Percentiles rank a stretch among this genome's conserved stretches.
Conservation (phyloP, 352 stramenopile species). For the Phytophthora syringae region DNA sequence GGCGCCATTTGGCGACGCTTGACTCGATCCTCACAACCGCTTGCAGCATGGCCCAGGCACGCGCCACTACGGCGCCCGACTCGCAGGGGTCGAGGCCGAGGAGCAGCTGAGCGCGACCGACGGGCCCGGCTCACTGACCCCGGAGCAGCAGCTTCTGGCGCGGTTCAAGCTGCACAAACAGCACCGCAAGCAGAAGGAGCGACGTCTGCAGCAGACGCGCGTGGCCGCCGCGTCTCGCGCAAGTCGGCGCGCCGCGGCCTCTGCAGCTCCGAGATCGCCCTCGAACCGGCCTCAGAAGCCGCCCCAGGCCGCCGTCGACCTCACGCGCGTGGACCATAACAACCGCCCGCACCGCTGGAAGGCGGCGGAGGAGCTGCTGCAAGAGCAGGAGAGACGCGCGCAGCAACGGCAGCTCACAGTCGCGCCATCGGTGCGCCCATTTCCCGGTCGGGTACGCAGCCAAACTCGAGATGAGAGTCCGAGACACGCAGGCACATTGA, state of each 20-base stretch:
- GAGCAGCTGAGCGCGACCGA: slow-evolving; percentile 7
- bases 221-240: slow-evolving; percentile 32
- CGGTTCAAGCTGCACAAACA: slow-evolving; percentile 86
- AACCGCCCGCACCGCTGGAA: slow-evolving; percentile 90
- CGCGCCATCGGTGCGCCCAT: slow-evolving; percentile 59
- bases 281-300: slow-evolving; percentile 20
- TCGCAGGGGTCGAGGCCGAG: neutral
- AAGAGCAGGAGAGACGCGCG: slow-evolving; percentile 64
- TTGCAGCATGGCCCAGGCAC: slow-evolving; percentile 27
- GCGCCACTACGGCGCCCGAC: slow-evolving; percentile 8
- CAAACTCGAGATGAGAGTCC: slow-evolving; percentile 23
- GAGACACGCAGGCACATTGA: neutral
- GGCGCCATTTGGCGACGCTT: slow-evolving; percentile 24
- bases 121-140: slow-evolving; percentile 19
- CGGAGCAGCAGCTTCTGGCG: slow-evolving; percentile 69
- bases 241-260: slow-evolving; percentile 25
- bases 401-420: slow-evolving; percentile 65
- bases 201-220: slow-evolving; percentile 63
- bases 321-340: slow-evolving; percentile 84
- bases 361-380: slow-evolving; percentile 63
- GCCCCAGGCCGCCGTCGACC: slow-evolving; percentile 30
- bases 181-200: slow-evolving; percentile 72
- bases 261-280: neutral
- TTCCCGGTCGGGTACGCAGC: slow-evolving; percentile 62
- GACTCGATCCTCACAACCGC: slow-evolving; percentile 7